phyloP scores from a whole-genome alignment of 305 asterid genomes.

The Withania somnifera region DNA sequence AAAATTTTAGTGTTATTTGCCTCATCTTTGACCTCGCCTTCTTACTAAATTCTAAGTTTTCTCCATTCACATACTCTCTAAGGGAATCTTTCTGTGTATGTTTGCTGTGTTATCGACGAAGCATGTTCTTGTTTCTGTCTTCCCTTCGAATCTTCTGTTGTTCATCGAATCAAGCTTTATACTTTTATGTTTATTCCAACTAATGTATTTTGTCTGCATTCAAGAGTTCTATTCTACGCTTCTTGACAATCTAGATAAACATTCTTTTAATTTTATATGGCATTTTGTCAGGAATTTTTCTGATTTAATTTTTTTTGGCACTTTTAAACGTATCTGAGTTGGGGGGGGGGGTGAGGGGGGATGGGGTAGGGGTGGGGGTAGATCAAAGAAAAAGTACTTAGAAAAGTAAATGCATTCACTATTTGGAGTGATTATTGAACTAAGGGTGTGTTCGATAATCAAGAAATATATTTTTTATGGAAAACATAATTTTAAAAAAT shows the following conservation, averaged over 20 bases:
- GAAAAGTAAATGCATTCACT: too few relatives aligned
- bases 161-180: not conserved
- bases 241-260: not conserved
- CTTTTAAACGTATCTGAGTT: not conserved
- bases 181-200: not conserved
- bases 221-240: not conserved
- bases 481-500: too few relatives aligned
- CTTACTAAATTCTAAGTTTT: not conserved
- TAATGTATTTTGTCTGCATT: not conserved
- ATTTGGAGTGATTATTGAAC: too few relatives aligned
- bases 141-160: constrained; percentile 3
- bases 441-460: too few relatives aligned
- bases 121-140: constrained; percentile 4
- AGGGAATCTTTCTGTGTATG: constrained; percentile 1
- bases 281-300: not conserved
- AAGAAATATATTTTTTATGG: too few relatives aligned
- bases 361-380: too few relatives aligned
- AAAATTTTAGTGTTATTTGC: not conserved
- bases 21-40: not conserved
- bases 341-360: too few relatives aligned
- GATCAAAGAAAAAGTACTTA: too few relatives aligned
- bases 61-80: not conserved
- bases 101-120: not conserved
- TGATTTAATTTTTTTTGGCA: not conserved
- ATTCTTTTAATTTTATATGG: not conserved